Evolutionary conservation across 129 eudicot genomes (phyloP).

Genomic region (Rutidosis leptorrhynchoides): DNA sequence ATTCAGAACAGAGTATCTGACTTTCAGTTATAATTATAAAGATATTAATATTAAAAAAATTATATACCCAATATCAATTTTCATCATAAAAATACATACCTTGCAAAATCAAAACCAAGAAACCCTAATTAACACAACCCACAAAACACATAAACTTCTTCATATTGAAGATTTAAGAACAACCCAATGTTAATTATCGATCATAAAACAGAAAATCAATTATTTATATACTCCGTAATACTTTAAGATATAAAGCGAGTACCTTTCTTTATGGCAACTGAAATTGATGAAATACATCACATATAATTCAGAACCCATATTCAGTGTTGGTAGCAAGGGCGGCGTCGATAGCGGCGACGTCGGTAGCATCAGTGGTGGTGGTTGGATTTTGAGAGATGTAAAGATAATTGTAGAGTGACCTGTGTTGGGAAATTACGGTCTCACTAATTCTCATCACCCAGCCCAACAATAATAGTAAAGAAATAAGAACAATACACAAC

Average conservation of each 20-base stretch:
- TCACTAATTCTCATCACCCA: no score
- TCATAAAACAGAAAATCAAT: background rate
- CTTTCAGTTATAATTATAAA: conserved; percentile 1
- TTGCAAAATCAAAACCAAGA: conserved; percentile 8
- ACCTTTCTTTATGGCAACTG: conserved; percentile 47
- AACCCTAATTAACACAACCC: background rate
- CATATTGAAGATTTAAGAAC: background rate
- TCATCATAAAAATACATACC: conserved; percentile 15
- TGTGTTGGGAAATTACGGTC: no score
- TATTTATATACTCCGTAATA: background rate
- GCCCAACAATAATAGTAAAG: no score
- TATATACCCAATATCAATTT: conserved; percentile 12
- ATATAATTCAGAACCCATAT: conserved; percentile 55
- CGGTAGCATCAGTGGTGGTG: no score
- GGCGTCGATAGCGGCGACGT: no score
- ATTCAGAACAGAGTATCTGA: conserved; percentile 19
- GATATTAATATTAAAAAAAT: background rate
- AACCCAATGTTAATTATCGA: background rate
- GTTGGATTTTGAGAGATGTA: no score
- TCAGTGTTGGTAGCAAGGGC: no score
- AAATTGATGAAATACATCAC: conserved; percentile 39
- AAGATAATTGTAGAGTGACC: no score
- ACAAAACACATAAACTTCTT: conserved; percentile 24
- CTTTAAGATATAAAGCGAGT: background rate
- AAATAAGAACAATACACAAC: no score